Evolutionary conservation across 164 flowering plant species (phyloP), one percentile per base, ranked within the genome.

Genomic region (Magnolia officinalis): DNA sequence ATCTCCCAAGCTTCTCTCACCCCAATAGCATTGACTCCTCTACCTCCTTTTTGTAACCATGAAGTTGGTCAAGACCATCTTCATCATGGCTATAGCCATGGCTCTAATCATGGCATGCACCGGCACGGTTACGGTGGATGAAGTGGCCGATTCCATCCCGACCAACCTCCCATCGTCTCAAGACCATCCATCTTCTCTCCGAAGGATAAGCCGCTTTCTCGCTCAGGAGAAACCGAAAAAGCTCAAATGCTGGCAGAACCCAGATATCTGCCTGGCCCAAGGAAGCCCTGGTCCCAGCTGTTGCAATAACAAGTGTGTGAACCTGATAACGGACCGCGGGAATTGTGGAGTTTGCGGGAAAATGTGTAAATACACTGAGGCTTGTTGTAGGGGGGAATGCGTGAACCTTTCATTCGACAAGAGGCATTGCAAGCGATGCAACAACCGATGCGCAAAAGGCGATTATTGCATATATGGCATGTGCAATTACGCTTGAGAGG

Each of bases 331-430:
- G 9, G 85, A 82, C 45, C 18, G 64, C 5, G 58, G 26, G 2
- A 82, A 84, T 77, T 85, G 85, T 68, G 86, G 86, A n/a, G 24
- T 23, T 74, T 85, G 87, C 71, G 84, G 83, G 67, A 21, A 80
- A 13, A 85, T 74, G 67, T 85, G 87, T 76, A 75, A 66, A 74
- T 74, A 76, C 68, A 50, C 63, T 0, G 74, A 81, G 76, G 70
- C 65, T 3, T 85, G 87, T 52, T 85, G 87, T 69, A 26, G 64
- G 11, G 86, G 87, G 29, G 8, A 76, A 3, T 85, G 87, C 29
- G 85, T 83, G 19, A 71, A 83, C 23, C 23, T 83, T 0, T 7
- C 45, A 24, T 76, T 63, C 19, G 77, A 81, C 50, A 70, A 70
- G 63, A 78, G 59, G 61, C 50, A 85, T 59, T 83, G 87, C 58